These are phyloP conservation scores for Paulinella micropora DNA, from an alignment of 78 protist genomes.

Conservation along the genomic window DNA sequence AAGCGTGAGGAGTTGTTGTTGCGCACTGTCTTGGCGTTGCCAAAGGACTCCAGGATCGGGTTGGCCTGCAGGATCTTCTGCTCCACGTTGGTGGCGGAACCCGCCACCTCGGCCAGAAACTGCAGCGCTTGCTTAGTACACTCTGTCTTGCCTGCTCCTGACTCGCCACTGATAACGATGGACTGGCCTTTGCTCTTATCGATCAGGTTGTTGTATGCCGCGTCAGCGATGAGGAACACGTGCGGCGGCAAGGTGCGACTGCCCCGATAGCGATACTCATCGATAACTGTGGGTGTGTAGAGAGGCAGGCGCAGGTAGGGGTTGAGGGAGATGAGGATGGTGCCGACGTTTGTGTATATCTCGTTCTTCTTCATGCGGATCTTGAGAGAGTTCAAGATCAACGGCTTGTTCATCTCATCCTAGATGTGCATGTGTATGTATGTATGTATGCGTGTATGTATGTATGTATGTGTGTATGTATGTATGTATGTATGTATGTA, in stretches of 20 bases:
- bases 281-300: conserved; percentile 41
- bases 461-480: too few relatives aligned
- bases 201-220: conserved; percentile 30
- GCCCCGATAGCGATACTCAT: conserved; percentile 19
- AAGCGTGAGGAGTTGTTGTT: conserved; percentile 25
- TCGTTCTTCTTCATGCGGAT: neutral
- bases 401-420: neutral
- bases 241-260: conserved; percentile 52
- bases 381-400: neutral
- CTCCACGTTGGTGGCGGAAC: neutral
- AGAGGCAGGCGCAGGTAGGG: conserved; percentile 47
- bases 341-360: conserved; percentile 27
- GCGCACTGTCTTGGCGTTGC: conserved; percentile 32
- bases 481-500: too few relatives aligned
- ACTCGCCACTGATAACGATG: conserved; percentile 68
- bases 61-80: conserved; percentile 22
- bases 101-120: neutral
- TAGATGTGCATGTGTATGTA: too few relatives aligned
- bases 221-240: conserved; percentile 53
- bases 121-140: conserved; percentile 31
- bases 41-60: conserved; percentile 56
- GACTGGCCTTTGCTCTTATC: conserved; percentile 12
- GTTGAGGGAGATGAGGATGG: conserved; percentile 57
- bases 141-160: conserved; percentile 86
- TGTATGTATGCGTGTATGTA: too few relatives aligned